phyloP scores from a whole-genome alignment of 2,329 filamentous ascomycete species.

The Pyricularia pennisetigena region DNA sequence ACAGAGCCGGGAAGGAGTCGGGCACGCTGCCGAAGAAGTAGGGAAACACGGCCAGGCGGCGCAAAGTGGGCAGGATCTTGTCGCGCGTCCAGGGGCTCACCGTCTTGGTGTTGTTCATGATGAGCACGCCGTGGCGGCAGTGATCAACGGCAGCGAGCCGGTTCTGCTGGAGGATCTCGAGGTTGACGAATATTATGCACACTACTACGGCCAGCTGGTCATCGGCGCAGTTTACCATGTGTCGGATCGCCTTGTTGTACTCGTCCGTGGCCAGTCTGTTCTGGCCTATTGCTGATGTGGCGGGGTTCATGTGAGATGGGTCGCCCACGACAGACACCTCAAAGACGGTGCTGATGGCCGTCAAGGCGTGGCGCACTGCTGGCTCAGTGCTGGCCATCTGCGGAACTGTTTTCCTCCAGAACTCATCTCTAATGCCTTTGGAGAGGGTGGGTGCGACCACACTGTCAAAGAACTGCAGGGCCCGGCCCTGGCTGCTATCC shows the following conservation, averaged over 20 bases:
- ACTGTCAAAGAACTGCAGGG: slow-evolving; percentile 27
- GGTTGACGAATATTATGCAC: slow-evolving; percentile 38
- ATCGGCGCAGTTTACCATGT: slow-evolving; percentile 23
- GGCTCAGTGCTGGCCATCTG: slow-evolving; percentile 34
- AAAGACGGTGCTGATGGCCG: slow-evolving; percentile 39
- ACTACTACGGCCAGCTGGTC: slow-evolving; percentile 27
- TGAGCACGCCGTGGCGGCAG: slow-evolving; percentile 15
- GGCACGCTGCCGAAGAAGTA: slow-evolving; percentile 23
- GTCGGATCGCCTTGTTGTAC: slow-evolving; percentile 37
- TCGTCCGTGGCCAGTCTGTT: slow-evolving; percentile 28
- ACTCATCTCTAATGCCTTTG: slow-evolving; percentile 27
- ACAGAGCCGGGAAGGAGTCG: slow-evolving; percentile 14
- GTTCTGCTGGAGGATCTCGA: slow-evolving; percentile 37
- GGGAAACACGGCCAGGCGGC: slow-evolving; percentile 27
- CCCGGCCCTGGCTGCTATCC: slow-evolving; percentile 17
- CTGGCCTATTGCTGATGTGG: slow-evolving; percentile 8
- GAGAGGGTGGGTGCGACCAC: slow-evolving; percentile 29
- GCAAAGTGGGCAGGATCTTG: slow-evolving; percentile 25
- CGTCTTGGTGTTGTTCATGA: slow-evolving; percentile 9
- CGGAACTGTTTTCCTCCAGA: slow-evolving; percentile 35
- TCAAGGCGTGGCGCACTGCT: slow-evolving; percentile 36
- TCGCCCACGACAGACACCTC: slow-evolving; percentile 15
- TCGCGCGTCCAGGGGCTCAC: slow-evolving; percentile 18
- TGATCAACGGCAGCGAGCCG: slow-evolving; percentile 26
- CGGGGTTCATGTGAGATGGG: background rate